A percentile compares a stretch with the other conserved stretches of the same genome.
Conservation (phyloP, 306 rosid species). For the Crotalaria pallida region DNA sequence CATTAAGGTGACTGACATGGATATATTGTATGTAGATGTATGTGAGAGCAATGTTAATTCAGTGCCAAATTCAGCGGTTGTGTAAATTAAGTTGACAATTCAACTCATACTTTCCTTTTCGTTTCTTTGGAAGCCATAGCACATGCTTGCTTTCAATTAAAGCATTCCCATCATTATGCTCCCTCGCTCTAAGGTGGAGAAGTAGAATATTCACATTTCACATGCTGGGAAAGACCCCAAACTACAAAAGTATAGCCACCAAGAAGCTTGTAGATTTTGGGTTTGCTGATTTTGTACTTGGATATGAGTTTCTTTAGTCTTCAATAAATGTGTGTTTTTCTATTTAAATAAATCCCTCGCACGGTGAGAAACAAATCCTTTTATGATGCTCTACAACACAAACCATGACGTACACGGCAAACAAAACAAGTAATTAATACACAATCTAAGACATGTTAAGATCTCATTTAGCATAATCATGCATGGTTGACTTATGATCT, state of each 20-base stretch:
- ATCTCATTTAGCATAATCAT: background rate
- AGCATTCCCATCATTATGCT: background rate
- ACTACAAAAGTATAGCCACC: background rate
- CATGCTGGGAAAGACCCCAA: background rate
- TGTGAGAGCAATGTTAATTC: too few species aligned
- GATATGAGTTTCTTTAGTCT: background rate
- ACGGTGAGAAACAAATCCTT: background rate
- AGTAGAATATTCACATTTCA: background rate
- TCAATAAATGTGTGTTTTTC: background rate
- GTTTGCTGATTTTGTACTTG: background rate
- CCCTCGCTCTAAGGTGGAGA: too few species aligned
- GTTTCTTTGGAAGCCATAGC: background rate
- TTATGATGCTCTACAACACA: background rate
- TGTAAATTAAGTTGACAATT: background rate
- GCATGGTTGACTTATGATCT: background rate
- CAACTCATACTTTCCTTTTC: background rate
- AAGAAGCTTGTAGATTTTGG: background rate
- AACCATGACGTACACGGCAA: slow-evolving; percentile 36
- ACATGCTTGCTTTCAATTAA: background rate
- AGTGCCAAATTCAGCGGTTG: too few species aligned
- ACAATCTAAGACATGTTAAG: background rate
- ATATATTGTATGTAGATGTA: too few species aligned
- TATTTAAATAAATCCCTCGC: slow-evolving; percentile 2
- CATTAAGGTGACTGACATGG: too few species aligned
- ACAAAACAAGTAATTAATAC: background rate